Evolutionary conservation across 2,329 filamentous ascomycete species (phyloP).

Genomic region (Periconia sp.): DNA sequence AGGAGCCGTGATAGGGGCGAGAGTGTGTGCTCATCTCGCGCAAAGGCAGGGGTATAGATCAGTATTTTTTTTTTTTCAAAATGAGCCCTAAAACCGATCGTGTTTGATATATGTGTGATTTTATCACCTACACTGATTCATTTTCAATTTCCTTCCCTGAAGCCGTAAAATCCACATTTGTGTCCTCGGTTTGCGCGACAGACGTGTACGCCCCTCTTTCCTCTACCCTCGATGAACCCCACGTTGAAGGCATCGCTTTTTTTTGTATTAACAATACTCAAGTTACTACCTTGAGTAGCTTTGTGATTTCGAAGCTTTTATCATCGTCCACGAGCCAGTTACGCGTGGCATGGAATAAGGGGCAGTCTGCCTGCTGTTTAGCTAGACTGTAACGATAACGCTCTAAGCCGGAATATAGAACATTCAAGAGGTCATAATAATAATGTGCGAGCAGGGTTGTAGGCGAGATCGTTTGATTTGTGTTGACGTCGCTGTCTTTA

Average conservation of each 20-base stretch:
- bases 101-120: too few relatives aligned
- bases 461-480: constrained; percentile 1
- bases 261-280: not conserved
- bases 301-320: constrained; percentile 5
- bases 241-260: constrained; percentile 27
- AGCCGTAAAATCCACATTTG: constrained; percentile 18
- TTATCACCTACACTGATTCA: constrained; percentile 11
- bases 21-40: too few relatives aligned
- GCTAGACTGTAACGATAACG: too few relatives aligned
- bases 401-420: constrained; percentile 1
- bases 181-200: constrained; percentile 38
- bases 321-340: constrained; percentile 9
- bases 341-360: constrained; percentile 1
- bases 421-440: constrained; percentile 11
- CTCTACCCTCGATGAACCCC: constrained; percentile 19
- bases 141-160: constrained; percentile 21
- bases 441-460: not conserved
- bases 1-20: too few relatives aligned
- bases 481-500: constrained; percentile 14
- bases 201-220: constrained; percentile 37
- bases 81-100: too few relatives aligned
- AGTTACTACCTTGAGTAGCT: constrained; percentile 9
- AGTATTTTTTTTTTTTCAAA: too few relatives aligned
- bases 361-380: too few relatives aligned
- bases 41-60: too few relatives aligned